Conservation (phyloP, 495 filamentous ascomycete species). For the Daldinia caldariorum region DNA sequence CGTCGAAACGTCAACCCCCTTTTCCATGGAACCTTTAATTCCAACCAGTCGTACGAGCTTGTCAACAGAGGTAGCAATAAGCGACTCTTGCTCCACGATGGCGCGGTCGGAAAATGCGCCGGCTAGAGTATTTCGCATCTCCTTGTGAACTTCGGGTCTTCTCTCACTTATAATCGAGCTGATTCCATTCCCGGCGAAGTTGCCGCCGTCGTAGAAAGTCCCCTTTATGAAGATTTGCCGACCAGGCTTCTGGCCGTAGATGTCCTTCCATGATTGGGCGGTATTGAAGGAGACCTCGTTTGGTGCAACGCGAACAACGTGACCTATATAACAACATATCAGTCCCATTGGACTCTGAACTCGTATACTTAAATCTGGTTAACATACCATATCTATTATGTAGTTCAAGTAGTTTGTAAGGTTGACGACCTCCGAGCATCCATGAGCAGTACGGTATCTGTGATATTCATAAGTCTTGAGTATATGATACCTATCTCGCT, state of each 20-base stretch:
- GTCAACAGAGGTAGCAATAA: slow-evolving; percentile 45
- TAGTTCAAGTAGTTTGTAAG: slow-evolving; percentile 34
- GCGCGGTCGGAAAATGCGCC: slow-evolving; percentile 52
- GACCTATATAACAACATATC: slow-evolving; percentile 27
- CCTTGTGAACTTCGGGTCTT: slow-evolving; percentile 49
- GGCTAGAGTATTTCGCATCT: slow-evolving; percentile 46
- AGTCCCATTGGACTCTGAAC: background rate
- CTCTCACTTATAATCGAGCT: slow-evolving; percentile 43
- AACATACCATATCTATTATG: slow-evolving; percentile 43
- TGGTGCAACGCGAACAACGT: slow-evolving; percentile 56
- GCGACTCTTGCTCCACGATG: slow-evolving; percentile 56
- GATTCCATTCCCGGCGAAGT: slow-evolving; percentile 39
- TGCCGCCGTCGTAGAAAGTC: slow-evolving; percentile 34
- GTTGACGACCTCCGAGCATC: slow-evolving; percentile 24
- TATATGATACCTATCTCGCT: background rate
- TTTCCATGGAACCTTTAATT: slow-evolving; percentile 5
- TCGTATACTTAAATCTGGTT: background rate
- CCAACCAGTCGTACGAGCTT: slow-evolving; percentile 23
- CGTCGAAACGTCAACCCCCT: slow-evolving; percentile 26
- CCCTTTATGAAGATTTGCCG: slow-evolving; percentile 48
- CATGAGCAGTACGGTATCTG: slow-evolving; percentile 41
- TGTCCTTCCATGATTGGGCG: slow-evolving; percentile 55
- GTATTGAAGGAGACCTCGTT: slow-evolving; percentile 57
- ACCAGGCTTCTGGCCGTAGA: slow-evolving; percentile 50
- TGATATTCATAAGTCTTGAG: slow-evolving; percentile 3